phyloP scores from a whole-genome alignment of 2,329 filamentous ascomycete species.

The Nemania diffusa region DNA sequence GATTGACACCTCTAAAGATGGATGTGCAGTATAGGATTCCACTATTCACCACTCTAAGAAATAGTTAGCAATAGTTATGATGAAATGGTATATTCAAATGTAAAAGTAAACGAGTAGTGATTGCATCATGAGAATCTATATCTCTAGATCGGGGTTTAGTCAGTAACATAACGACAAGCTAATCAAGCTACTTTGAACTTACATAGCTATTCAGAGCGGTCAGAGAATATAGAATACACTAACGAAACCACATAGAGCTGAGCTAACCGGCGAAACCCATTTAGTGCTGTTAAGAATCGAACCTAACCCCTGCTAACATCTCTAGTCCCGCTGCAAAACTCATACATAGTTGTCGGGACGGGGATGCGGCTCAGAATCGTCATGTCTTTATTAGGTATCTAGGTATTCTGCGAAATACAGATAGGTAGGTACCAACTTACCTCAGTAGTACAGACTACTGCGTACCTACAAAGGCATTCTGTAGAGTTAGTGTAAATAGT shows the following conservation, averaged over 20 bases:
- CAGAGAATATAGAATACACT: neutral
- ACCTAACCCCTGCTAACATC: too few relatives aligned
- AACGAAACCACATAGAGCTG: neutral
- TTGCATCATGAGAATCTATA: conserved; percentile 17
- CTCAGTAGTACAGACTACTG: too few relatives aligned
- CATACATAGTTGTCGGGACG: neutral
- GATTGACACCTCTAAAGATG: neutral
- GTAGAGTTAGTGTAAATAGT: neutral
- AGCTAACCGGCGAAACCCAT: too few relatives aligned
- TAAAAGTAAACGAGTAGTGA: neutral
- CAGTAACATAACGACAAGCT: neutral
- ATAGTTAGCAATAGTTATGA: neutral
- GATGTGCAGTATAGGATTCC: neutral
- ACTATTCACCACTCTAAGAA: neutral
- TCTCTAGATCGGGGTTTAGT: neutral
- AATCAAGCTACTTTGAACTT: conserved; percentile 1
- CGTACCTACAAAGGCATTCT: too few relatives aligned
- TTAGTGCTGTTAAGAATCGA: too few relatives aligned
- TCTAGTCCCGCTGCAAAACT: too few relatives aligned
- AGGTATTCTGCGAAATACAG: too few relatives aligned
- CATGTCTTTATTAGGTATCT: neutral
- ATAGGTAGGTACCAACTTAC: too few relatives aligned
- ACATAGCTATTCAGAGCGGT: neutral
- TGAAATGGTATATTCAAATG: neutral
- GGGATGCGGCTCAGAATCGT: neutral